Conservation (phyloP, 371 early-diverging fungal species). For the Rhizopus microsporus region DNA sequence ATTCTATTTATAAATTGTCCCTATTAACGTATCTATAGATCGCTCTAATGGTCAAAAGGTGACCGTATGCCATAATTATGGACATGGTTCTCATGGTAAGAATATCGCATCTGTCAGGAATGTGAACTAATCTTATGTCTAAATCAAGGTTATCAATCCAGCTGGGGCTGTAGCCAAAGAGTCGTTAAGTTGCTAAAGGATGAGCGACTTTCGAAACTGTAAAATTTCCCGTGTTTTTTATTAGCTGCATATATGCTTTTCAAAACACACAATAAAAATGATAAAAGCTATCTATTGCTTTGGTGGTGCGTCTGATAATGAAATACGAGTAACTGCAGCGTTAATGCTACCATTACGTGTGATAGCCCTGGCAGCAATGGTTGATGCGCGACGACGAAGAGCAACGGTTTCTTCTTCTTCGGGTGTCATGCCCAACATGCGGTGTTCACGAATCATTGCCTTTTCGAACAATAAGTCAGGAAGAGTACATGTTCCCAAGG, state of each 20-base stretch:
- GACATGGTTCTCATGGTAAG: conserved; percentile 47
- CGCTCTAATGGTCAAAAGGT: conserved; percentile 32
- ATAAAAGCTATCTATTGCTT: not conserved
- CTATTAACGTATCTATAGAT: conserved; percentile 8
- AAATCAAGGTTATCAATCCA: conserved; percentile 38
- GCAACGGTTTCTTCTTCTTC: conserved; percentile 23
- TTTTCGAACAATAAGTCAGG: conserved; percentile 72
- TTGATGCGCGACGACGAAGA: conserved; percentile 27
- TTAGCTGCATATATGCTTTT: conserved; percentile 16
- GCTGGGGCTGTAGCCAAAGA: conserved; percentile 42
- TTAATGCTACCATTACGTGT: conserved; percentile 29
- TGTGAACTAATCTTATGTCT: conserved; percentile 1
- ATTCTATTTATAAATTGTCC: not conserved
- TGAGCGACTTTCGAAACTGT: conserved; percentile 34
- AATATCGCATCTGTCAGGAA: not conserved
- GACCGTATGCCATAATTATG: conserved; percentile 43
- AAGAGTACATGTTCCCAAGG: conserved; percentile 80
- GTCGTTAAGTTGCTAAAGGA: conserved; percentile 30
- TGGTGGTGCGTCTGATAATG: conserved; percentile 13
- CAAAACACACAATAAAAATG: conserved; percentile 23
- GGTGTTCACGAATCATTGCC: conserved; percentile 38
- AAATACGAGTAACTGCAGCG: conserved; percentile 30
- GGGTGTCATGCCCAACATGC: conserved; percentile 25
- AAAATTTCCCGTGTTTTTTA: conserved; percentile 10
- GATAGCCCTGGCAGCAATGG: conserved; percentile 21